These are phyloP conservation scores for Magnusiomyces paraingens DNA, from an alignment of 1,139 yeast genomes.

Conservation along the genomic window DNA sequence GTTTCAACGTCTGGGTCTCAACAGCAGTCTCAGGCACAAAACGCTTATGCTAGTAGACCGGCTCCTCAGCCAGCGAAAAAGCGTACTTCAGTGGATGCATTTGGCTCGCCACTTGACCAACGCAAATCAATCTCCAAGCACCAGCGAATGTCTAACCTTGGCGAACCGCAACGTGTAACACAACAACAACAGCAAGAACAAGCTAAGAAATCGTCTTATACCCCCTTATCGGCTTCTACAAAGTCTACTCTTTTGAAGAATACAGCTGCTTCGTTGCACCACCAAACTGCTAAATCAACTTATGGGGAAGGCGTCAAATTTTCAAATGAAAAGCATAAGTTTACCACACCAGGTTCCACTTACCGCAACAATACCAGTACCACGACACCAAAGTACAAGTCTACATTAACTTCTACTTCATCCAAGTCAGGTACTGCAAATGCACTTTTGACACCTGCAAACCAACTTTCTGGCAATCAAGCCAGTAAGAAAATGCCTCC, in stretches of 20 bases:
- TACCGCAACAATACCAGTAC: conserved; percentile 21
- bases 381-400: neutral
- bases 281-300: conserved; percentile 5
- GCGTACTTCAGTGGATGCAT: neutral
- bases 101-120: neutral
- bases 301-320: conserved; percentile 34
- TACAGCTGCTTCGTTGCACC: conserved; percentile 3
- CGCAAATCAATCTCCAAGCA: neutral
- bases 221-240: conserved; percentile 6
- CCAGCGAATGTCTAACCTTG: conserved; percentile 16
- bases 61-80: neutral
- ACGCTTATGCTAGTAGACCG: too few species aligned
- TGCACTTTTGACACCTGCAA: neutral
- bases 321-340: conserved; percentile 31
- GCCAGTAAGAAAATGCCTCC: conserved; percentile 1
- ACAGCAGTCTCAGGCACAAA: too few species aligned
- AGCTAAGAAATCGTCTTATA: conserved; percentile 12
- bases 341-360: conserved; percentile 23
- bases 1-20: too few species aligned
- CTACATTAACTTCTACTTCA: neutral
- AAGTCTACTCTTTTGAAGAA: conserved; percentile 10
- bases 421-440: neutral
- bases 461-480: neutral
- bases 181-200: conserved; percentile 13
- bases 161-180: conserved; percentile 9